Percentiles rank a stretch among this genome's conserved stretches.
Evolutionary conservation across 495 filamentous ascomycete genomes (phyloP).

Genomic region (Aspergillus cavernicola): DNA sequence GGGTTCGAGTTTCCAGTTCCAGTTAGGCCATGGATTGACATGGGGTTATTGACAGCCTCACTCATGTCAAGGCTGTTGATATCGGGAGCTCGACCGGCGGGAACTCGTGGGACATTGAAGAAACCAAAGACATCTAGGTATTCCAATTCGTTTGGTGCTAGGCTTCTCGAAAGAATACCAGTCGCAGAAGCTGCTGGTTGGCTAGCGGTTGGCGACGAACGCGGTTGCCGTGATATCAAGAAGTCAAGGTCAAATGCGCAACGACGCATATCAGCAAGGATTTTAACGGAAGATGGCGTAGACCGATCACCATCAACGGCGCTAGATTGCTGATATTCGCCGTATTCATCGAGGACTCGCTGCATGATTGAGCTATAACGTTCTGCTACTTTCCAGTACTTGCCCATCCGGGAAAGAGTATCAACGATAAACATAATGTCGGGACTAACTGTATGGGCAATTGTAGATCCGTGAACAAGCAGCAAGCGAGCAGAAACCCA

Average conservation of each 20-base stretch:
- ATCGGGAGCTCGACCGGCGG: constrained; percentile 35
- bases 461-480: constrained; percentile 82
- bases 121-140: constrained; percentile 93
- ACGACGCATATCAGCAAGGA: constrained; percentile 83
- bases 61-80: constrained; percentile 28
- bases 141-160: constrained; percentile 76
- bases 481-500: constrained; percentile 88
- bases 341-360: constrained; percentile 79
- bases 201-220: constrained; percentile 41
- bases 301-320: constrained; percentile 58
- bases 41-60: constrained; percentile 34
- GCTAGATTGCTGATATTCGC: constrained; percentile 64
- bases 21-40: constrained; percentile 43
- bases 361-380: constrained; percentile 77
- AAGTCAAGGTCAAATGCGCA: constrained; percentile 83
- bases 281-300: constrained; percentile 76
- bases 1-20: constrained; percentile 14
- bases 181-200: constrained; percentile 36
- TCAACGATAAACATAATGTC: constrained; percentile 77
- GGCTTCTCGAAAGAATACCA: constrained; percentile 47
- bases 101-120: constrained; percentile 81
- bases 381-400: constrained; percentile 78
- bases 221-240: constrained; percentile 77
- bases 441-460: constrained; percentile 73
- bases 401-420: constrained; percentile 72